Conservation (phyloP, 2,329 filamentous ascomycete species). For the Scedosporium boydii region DNA sequence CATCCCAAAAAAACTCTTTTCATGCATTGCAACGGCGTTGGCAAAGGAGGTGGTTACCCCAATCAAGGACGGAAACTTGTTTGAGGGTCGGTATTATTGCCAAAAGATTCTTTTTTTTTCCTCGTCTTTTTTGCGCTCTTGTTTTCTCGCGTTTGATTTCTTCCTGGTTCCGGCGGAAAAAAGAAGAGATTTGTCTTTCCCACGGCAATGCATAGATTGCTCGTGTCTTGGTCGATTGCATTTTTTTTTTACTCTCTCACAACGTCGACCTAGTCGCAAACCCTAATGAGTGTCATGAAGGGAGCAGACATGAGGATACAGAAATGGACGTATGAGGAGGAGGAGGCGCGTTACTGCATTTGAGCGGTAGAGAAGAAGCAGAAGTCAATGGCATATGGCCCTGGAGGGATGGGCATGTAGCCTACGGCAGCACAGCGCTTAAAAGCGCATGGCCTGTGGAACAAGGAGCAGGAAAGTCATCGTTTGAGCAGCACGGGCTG, state of each 20-base stretch:
- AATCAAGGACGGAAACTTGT: conserved; percentile 5
- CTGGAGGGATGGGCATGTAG: too few species aligned
- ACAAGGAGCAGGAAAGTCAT: background rate
- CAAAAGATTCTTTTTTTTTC: conserved; percentile 17
- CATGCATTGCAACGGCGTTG: conserved; percentile 52
- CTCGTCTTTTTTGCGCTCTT: background rate
- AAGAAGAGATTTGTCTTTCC: conserved; percentile 21
- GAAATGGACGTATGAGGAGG: background rate
- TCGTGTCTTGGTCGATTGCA: conserved; percentile 12
- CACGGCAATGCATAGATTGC: conserved; percentile 32
- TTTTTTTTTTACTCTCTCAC: conserved; percentile 5
- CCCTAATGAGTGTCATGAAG: conserved; percentile 4
- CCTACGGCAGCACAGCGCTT: background rate
- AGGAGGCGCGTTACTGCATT: background rate
- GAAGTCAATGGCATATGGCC: background rate
- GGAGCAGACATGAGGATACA: background rate
- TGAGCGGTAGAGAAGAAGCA: background rate
- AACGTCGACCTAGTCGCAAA: background rate
- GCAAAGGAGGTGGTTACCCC: conserved; percentile 19
- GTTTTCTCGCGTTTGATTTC: background rate
- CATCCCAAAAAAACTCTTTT: conserved; percentile 20
- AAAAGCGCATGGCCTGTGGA: background rate
- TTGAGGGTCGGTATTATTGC: conserved; percentile 14
- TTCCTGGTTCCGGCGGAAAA: conserved; percentile 9
- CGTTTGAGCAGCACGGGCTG: background rate